Percentiles rank a stretch among this genome's conserved stretches.
Evolutionary conservation across 495 filamentous ascomycete genomes (phyloP).

Genomic region (Terfezia claveryi): DNA sequence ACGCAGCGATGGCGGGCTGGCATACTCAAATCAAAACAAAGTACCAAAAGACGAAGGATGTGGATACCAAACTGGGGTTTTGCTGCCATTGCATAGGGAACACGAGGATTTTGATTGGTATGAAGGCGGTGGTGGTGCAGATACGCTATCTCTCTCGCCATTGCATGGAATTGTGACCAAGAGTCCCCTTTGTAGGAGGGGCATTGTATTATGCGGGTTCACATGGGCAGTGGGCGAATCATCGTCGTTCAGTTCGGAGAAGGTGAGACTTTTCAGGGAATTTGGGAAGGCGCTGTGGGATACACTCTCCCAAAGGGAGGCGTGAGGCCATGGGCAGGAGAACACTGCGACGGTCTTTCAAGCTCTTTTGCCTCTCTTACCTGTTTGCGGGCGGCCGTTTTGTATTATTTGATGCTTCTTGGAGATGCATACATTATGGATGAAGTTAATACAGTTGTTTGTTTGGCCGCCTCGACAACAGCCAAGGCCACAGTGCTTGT

Average conservation of each 20-base stretch:
- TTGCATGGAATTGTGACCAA: neutral
- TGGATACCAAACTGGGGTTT: slow-evolving; percentile 17
- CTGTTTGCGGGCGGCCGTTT: too few species aligned
- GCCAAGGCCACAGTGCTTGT: too few species aligned
- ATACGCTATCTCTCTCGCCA: neutral
- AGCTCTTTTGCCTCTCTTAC: too few species aligned
- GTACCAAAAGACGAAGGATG: slow-evolving; percentile 13
- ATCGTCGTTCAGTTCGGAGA: slow-evolving; percentile 11
- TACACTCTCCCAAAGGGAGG: slow-evolving; percentile 5
- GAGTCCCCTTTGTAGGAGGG: slow-evolving; percentile 9
- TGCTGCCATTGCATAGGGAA: slow-evolving; percentile 17
- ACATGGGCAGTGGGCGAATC: slow-evolving; percentile 6
- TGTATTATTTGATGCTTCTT: too few species aligned
- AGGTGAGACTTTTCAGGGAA: slow-evolving; percentile 16
- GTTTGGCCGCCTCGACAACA: too few species aligned
- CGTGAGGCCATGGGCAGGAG: too few species aligned
- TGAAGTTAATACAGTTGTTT: too few species aligned
- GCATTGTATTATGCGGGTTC: slow-evolving; percentile 18
- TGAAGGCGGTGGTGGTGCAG: slow-evolving; percentile 8
- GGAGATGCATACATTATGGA: too few species aligned
- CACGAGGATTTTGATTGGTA: slow-evolving; percentile 4
- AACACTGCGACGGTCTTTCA: too few species aligned
- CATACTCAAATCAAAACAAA: slow-evolving; percentile 16
- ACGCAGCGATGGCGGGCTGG: slow-evolving; percentile 16
- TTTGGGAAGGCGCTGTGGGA: slow-evolving; percentile 20